Conservation (phyloP, 129 eudicot genomes). For the Arctium minus region DNA sequence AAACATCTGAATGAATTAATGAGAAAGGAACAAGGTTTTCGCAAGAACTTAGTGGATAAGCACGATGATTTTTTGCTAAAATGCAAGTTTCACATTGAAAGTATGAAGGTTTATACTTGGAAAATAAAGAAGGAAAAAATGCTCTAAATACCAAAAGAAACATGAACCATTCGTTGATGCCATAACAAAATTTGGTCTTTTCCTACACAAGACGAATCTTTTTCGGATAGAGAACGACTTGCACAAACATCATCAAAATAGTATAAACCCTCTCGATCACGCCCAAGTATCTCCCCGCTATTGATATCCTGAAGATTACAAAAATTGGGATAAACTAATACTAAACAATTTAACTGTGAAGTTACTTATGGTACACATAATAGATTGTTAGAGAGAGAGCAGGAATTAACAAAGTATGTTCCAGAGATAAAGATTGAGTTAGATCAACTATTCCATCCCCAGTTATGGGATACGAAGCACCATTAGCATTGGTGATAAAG, state of each 20-base stretch:
- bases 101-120: not conserved
- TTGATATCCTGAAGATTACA: not conserved
- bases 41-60: not conserved
- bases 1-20: slow-evolving; percentile 15
- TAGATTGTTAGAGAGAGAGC: not conserved
- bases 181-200: slow-evolving; percentile 6
- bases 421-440: not conserved
- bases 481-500: not conserved
- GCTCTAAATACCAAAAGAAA: slow-evolving; percentile 2
- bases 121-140: not conserved
- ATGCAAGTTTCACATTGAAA: slow-evolving; percentile 4
- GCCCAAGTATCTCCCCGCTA: not conserved
- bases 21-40: not conserved
- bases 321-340: not conserved
- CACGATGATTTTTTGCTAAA: slow-evolving; percentile 5
- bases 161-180: slow-evolving; percentile 10
- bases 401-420: not conserved
- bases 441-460: not conserved
- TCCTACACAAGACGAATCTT: not conserved
- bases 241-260: too few species aligned
- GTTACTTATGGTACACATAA: not conserved
- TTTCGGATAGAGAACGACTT: too few species aligned
- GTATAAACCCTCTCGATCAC: not conserved
- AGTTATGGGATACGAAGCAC: not conserved
- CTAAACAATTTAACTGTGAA: not conserved